These are phyloP conservation scores for Trichocladium antarcticum DNA, from an alignment of 495 filamentous ascomycete species.

Conservation along the genomic window DNA sequence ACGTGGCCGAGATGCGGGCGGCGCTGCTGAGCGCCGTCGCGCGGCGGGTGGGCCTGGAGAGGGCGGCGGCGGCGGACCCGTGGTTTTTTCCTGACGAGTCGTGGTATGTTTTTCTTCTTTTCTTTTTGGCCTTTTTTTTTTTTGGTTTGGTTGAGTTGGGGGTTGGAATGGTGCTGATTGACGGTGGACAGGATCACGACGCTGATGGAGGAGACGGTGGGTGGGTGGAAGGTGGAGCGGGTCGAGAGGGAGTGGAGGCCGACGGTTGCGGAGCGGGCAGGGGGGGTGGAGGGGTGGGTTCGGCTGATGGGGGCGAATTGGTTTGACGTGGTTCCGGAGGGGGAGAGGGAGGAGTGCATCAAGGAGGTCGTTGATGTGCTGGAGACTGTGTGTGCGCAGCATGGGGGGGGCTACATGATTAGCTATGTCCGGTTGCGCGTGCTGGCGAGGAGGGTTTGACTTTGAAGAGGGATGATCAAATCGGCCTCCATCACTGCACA, in stretches of 20 bases:
- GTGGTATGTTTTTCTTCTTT: slow-evolving; percentile 5
- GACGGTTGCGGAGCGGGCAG: slow-evolving; percentile 34
- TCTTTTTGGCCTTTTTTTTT: too few relatives aligned
- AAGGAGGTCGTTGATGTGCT: slow-evolving; percentile 48
- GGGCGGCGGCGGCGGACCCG: slow-evolving; percentile 42
- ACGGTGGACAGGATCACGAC: slow-evolving; percentile 22
- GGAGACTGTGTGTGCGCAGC: slow-evolving; percentile 41
- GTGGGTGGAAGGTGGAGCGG: slow-evolving; percentile 50
- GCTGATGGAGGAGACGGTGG: slow-evolving; percentile 38
- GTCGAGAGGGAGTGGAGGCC: slow-evolving; percentile 57
- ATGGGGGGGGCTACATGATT: slow-evolving; percentile 49
- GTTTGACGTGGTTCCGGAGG: slow-evolving; percentile 38
- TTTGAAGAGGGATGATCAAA: background rate
- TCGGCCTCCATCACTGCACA: background rate
- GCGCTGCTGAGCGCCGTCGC: slow-evolving; percentile 45
- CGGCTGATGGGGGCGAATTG: slow-evolving; percentile 51
- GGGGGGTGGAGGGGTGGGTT: slow-evolving; percentile 68
- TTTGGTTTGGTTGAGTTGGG: background rate
- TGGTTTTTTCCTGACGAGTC: slow-evolving; percentile 66
- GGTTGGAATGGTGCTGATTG: background rate
- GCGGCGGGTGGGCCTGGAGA: slow-evolving; percentile 40
- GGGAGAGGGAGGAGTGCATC: slow-evolving; percentile 43
- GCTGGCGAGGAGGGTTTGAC: slow-evolving; percentile 43
- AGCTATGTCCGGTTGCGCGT: slow-evolving; percentile 65
- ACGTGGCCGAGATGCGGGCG: slow-evolving; percentile 52